Evolutionary conservation across 495 filamentous ascomycete genomes (phyloP), one percentile per base, ranked within the genome.

Genomic region (Penicillium psychrofluorescens): DNA sequence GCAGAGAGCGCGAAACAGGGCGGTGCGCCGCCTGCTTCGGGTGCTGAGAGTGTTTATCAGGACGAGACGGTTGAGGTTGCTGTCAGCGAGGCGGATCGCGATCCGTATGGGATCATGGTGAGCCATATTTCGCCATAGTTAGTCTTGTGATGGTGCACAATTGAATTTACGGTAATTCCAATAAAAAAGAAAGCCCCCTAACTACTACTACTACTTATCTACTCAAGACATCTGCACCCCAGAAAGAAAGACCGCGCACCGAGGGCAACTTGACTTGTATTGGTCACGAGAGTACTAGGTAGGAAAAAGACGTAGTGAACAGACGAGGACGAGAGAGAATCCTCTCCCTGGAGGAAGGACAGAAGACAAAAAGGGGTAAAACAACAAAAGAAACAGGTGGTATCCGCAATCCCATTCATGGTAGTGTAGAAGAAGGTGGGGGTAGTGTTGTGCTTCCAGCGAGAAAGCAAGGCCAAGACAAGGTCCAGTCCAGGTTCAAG

Each of bases 61-160:
- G 77, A 81, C 57, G 67, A 59, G 4, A 56, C 64, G 35, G 67
- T 83, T 12, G 68, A 78, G 41, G 81, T 97, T 33, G 55, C 80
- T 49, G 80, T 92, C 37, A 95, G 88, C 58, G 74, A 84, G 57
- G 71, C 65, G 41, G 92, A 98, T 68, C 72, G 76, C 30, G 92
- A 98, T 73, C 84, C 84, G 2, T 88, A 79, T 67, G 79, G 78
- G 13, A 78, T 88, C 51, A 75, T 85, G 54, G 67, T 83, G 36
- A 60, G 70, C 46, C 71, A 71, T 44, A 75, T 50, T 65, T 6
- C 22, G 22, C 22, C 22, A 22, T 3, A 22, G 3, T 22, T 3
- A 22, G 3, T 22, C 22, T 22, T 22, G 22, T 22, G 22, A 22
- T 22, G 22, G 4, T 22, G 22, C 22, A 22, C 22, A 22, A 22